Base-by-base conservation (phyloP, 148 eudicot genomes). In the Rheum nobile region DNA sequence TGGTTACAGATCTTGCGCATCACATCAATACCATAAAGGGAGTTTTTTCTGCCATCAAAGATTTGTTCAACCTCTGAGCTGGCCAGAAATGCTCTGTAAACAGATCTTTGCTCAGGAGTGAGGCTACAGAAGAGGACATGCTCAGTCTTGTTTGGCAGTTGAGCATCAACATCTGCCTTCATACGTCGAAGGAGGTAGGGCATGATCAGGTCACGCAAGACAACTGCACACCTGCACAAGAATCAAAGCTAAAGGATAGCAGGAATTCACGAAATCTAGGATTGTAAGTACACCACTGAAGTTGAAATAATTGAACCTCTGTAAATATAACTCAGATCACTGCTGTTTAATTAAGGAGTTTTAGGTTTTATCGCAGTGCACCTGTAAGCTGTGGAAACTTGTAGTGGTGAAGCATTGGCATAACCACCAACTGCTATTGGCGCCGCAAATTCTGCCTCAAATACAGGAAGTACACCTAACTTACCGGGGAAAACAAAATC, bases 381-480 rank as follows among this genome's bases (percentile, higher is more conserved):
- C 97, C 99, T 95, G 88, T 90, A 95, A 71, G 99, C 99, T 41
- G 99, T 95, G 75, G 99, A 95, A 70, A 95, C 99, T 90, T 95
- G 99, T 73, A 95, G 80, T 1, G 97, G 96, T 37, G 96, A 88
- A 61, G 97, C 97, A 85, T 95, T 95, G 75, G 99, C 96, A 88
- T 95, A 95, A 78, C 98, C 99, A 71, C 99, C 99, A 80, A 95
- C 92, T 78, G 93, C 75, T 82, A 95, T 95, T 26, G 99, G 99
- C 61, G 86, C 97, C 14, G 99, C 92, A 74, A 95, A 95, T 77
- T 95, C 99, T 29, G 97, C 95, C 84, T 95, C 99, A 85, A 95
- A 95, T 35, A 95, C 91, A 31, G 99, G 99, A 75, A 95, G 80
- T 44, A 95, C 99, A n/a, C 99, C 99, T 74, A 95, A 82, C 82